Base-by-base conservation (phyloP, 2,329 filamentous ascomycete species). In the Pseudogymnoascus verrucosus region DNA sequence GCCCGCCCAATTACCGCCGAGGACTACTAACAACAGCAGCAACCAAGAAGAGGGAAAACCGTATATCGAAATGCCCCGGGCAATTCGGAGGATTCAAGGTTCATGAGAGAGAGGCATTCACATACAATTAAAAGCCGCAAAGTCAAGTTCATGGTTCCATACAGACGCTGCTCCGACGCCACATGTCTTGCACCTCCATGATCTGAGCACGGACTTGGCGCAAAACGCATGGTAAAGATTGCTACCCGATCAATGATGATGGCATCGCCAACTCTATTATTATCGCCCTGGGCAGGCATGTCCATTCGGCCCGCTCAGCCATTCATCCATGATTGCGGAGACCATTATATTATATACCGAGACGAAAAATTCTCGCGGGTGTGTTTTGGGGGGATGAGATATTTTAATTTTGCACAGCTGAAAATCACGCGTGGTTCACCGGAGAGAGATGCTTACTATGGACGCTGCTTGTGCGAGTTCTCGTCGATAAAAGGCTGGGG, bases 231-330 rank as follows among this genome's bases (percentile, higher is more conserved):
- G 21, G 42, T 14, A 40, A 47, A 54, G 47, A 54, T 54, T 54
- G 44, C 44, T 54, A 54, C 44, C 44, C 44, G 44, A 54, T 54
- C 44, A 28, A 31, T 54, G 23, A 54, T 31, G 44, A 54, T 54
- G 44, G 44, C 44, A 54, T 54, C 44, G 23, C 44, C 44, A 54
- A 54, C 44, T 54, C 44, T 54, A 54, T 54, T 28, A 54, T 54
- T 54, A 54, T 21, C 44, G 44, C 44, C 44, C 14, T 16, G 23
- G 44, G 26, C 44, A 54, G 44, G 44, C 44, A 31, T 54, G 47
- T 54, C 47, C 47, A 54, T 54, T 54, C 47, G 47, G 47, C 47
- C 47, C 47, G 47, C 47, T 11, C 21, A 54, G 47, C 47, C 26
- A 54, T 54, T 54, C 47, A 54, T 16, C 47, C 26, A 54, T 54